Conservation (phyloP, 75 land plant species). For the Chamaecyparis obtusa region DNA sequence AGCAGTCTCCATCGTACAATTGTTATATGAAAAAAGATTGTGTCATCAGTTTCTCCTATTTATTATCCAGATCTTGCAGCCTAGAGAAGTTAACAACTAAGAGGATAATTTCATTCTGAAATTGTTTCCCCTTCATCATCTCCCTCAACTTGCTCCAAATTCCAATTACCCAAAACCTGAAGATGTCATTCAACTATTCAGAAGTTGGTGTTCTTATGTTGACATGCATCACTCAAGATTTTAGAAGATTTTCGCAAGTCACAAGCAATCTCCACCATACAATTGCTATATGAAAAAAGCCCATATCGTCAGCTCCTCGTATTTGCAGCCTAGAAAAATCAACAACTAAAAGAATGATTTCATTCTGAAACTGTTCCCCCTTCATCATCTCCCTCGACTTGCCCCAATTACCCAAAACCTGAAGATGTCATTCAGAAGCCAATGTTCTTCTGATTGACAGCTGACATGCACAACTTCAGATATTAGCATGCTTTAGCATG, state of each 20-base stretch:
- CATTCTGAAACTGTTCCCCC: constrained; percentile 8
- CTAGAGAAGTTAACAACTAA: constrained; percentile 39
- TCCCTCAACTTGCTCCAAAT: neutral
- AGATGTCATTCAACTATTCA: too few relatives aligned
- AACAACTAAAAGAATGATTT: constrained; percentile 17
- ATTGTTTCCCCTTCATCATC: constrained; percentile 4
- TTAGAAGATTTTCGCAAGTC: too few relatives aligned
- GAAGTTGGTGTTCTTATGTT: neutral
- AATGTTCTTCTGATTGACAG: neutral
- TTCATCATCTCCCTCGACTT: neutral
- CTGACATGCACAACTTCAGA: neutral
- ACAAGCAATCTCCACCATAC: too few relatives aligned
- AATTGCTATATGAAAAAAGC: too few relatives aligned
- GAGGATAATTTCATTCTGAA: constrained; percentile 6
- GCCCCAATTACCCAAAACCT: neutral
- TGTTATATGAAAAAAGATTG: constrained; percentile 43
- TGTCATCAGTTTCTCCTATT: constrained; percentile 59
- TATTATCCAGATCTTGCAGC: constrained; percentile 67
- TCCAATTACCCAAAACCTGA: neutral
- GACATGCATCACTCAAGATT: too few relatives aligned
- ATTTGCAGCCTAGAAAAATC: constrained; percentile 22
- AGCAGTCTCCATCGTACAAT: constrained; percentile 40
- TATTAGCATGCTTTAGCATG: too few relatives aligned
- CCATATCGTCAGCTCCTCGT: too few relatives aligned
- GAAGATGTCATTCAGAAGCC: neutral